phyloP scores from a whole-genome alignment of 768 basidiomycete species.

The Naganishia randhawae region DNA sequence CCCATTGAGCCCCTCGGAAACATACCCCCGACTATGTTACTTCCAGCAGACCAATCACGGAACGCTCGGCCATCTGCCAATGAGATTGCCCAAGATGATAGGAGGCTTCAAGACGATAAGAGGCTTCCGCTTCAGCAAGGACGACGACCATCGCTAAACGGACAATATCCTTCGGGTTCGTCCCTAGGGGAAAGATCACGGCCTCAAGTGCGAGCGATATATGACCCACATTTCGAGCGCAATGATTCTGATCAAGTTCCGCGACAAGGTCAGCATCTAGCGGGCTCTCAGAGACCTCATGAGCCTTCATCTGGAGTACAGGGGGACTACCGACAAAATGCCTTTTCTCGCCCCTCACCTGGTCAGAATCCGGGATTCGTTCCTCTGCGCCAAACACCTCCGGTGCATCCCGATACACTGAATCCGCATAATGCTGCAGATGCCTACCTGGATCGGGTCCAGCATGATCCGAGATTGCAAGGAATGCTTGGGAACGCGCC shows the following conservation, averaged over 20 bases:
- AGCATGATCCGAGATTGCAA: conserved; percentile 82
- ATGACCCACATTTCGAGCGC: neutral
- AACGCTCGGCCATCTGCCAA: neutral
- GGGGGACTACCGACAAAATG: neutral
- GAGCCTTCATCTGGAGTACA: neutral
- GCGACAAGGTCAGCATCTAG: no score
- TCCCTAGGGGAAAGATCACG: neutral
- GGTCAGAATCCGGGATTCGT: neutral
- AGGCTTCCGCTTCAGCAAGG: neutral
- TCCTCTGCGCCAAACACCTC: neutral
- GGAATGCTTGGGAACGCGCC: conserved; percentile 49
- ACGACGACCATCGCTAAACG: neutral
- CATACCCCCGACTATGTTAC: conserved; percentile 34
- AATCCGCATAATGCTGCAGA: conserved; percentile 36
- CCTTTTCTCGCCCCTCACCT: neutral
- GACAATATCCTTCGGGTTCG: neutral
- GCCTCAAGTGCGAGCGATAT: neutral
- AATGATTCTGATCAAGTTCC: neutral
- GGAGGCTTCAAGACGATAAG: conserved; percentile 17
- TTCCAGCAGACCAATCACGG: neutral
- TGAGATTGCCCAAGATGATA: conserved; percentile 3
- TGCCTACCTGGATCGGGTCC: conserved; percentile 60
- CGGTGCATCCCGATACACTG: conserved; percentile 8
- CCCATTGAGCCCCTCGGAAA: conserved; percentile 43
- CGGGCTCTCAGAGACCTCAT: neutral